These are phyloP conservation scores for Ascocoryne sarcoides DNA, from an alignment of 2,329 filamentous ascomycete species.

Conservation along the genomic window DNA sequence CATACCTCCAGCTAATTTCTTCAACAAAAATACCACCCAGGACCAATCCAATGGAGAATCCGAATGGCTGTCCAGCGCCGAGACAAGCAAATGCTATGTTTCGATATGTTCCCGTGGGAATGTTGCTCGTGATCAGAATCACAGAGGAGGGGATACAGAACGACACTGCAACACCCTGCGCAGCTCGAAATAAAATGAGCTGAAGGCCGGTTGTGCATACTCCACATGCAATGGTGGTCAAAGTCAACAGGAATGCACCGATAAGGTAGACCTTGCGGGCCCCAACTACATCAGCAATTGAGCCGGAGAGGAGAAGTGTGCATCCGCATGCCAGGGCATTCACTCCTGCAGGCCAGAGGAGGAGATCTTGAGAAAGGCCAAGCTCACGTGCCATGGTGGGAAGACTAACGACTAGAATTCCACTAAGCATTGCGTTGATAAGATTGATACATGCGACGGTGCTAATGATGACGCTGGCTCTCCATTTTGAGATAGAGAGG, in stretches of 20 bases:
- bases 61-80: slow-evolving; percentile 41
- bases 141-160: slow-evolving; percentile 41
- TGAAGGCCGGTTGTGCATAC: slow-evolving; percentile 32
- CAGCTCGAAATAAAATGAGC: slow-evolving; percentile 38
- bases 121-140: slow-evolving; percentile 38
- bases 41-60: slow-evolving; percentile 42
- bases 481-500: slow-evolving; percentile 10
- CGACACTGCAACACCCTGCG: slow-evolving; percentile 37
- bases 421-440: slow-evolving; percentile 23
- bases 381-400: slow-evolving; percentile 34
- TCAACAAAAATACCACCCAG: slow-evolving; percentile 41
- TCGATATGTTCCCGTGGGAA: slow-evolving; percentile 37
- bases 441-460: slow-evolving; percentile 22
- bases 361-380: slow-evolving; percentile 14
- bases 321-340: slow-evolving; percentile 35
- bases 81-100: slow-evolving; percentile 44
- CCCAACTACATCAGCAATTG: slow-evolving; percentile 42
- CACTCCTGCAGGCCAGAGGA: slow-evolving; percentile 28
- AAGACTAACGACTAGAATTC: slow-evolving; percentile 33
- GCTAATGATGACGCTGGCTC: slow-evolving; percentile 10
- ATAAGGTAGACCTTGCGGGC: slow-evolving; percentile 36
- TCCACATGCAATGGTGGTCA: slow-evolving; percentile 37
- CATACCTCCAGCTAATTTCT: slow-evolving; percentile 41
- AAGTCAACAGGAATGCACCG: slow-evolving; percentile 35
- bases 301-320: slow-evolving; percentile 39